Conservation (phyloP, 805 yeast species). For the Saccharomyces mikatae region DNA sequence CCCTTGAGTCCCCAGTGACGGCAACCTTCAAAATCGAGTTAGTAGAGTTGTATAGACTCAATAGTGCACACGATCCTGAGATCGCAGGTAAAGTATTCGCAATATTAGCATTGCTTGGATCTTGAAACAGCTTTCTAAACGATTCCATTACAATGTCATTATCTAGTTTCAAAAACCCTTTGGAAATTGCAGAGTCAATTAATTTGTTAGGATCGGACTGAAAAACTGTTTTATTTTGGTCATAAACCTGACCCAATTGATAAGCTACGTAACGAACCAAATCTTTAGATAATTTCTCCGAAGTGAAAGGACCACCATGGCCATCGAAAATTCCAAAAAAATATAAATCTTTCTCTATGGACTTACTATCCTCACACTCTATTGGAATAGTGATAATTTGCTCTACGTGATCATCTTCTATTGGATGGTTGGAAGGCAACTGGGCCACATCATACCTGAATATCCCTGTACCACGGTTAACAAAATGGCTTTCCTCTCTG, state of each 20-base stretch:
- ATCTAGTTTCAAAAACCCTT: constrained; percentile 77
- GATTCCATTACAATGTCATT: constrained; percentile 76
- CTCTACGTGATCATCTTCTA: constrained; percentile 89
- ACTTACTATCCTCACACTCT: constrained; percentile 32
- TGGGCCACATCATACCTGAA: constrained; percentile 83
- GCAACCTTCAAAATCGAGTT: constrained; percentile 74
- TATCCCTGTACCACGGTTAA: constrained; percentile 82
- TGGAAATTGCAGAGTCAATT: constrained; percentile 71
- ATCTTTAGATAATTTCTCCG: constrained; percentile 73
- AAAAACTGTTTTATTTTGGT: constrained; percentile 13
- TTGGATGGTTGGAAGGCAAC: constrained; percentile 83
- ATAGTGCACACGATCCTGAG: constrained; percentile 88
- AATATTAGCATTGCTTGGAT: constrained; percentile 45
- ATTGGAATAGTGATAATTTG: constrained; percentile 62
- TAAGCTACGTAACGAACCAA: constrained; percentile 68
- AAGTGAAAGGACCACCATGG: constrained; percentile 93
- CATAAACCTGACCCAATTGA: constrained; percentile 59
- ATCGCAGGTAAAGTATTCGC: constrained; percentile 83
- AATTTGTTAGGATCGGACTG: constrained; percentile 40
- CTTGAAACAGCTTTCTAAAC: constrained; percentile 57
- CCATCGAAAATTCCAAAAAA: constrained; percentile 96
- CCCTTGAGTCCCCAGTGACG: constrained; percentile 93
- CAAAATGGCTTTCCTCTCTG: constrained; percentile 69
- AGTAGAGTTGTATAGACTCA: constrained; percentile 77
- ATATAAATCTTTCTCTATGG: constrained; percentile 63